Evolutionary conservation across 2,329 filamentous ascomycete genomes (phyloP), one percentile per base, ranked within the genome.

Genomic region (Diplodia intermedia): DNA sequence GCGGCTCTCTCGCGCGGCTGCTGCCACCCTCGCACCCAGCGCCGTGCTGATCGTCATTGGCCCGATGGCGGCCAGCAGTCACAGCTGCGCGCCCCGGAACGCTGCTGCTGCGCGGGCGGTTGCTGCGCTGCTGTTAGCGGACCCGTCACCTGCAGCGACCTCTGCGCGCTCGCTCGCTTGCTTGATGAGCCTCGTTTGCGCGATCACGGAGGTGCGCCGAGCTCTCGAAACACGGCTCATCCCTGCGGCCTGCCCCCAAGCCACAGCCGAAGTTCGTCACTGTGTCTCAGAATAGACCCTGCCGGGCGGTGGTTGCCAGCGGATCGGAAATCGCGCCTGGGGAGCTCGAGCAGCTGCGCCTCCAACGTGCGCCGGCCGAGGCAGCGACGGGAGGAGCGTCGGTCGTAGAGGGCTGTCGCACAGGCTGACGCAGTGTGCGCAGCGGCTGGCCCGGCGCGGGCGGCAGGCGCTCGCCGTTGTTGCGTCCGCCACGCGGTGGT

Each of bases 231-330:
- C 60, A 52, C 60, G 60, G 60, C 31, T 8, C 60, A 63, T 26
- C 60, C 60, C 47, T 63, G 60, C 26, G 31, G 15, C 29, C 47
- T 15, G 26, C 40, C 15, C 14, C 47, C 33, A 20, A 47, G 60
- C 60, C 60, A 63, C 60, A 63, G 60, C 60, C 60, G 60, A 52
- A 50, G 61, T 54, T 65, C 60, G 60, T 63, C 60, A 63, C 50
- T 49, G 29, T 54, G 62, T 55, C 49, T 65, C 62, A 65, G 49
- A 54, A 65, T 65, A 54, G 52, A 40, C 20, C 49, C 50, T 38
- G 38, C 43, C 20, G 50, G 57, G 15, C 33, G 12, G 50, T 55
- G 62, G 50, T 52, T 36, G 60, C 26, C 43, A 40, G 31, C 38
- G 61, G 47, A 53, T 65, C 62, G 62, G 33, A 38, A 47, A 20